These are phyloP conservation scores for Ceratopteris richardii DNA, from an alignment of 75 land plant genomes.

Conservation along the genomic window DNA sequence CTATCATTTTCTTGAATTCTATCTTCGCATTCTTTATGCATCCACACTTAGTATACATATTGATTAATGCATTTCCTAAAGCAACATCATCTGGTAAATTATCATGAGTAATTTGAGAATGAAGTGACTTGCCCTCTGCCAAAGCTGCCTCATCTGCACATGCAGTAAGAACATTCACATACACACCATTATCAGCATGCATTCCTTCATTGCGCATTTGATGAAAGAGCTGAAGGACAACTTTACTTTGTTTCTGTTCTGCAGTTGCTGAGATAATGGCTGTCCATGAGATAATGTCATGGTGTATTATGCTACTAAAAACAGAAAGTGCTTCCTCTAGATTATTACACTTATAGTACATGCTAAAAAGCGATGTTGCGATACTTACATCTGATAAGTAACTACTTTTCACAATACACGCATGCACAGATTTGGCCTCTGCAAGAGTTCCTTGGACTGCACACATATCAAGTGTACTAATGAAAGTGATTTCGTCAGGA, in stretches of 20 bases:
- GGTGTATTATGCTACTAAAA: constrained; percentile 9
- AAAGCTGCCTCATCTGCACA: constrained; percentile 9
- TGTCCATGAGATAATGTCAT: constrained; percentile 14
- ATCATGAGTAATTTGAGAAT: neutral
- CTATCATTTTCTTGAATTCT: neutral
- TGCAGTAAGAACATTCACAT: constrained; percentile 8
- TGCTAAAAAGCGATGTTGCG: constrained; percentile 24
- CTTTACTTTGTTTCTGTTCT: neutral
- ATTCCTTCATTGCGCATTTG: constrained; percentile 10
- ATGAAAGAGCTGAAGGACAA: constrained; percentile 1
- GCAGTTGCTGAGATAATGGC: constrained; percentile 13
- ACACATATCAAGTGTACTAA: constrained; percentile 21
- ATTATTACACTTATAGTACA: constrained; percentile 23
- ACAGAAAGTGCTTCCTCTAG: constrained; percentile 14
- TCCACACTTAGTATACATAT: constrained; percentile 16
- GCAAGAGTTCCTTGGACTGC: constrained; percentile 10
- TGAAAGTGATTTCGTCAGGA: constrained; percentile 14
- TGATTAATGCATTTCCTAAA: constrained; percentile 2
- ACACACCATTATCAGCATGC: neutral
- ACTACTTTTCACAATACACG: constrained; percentile 10
- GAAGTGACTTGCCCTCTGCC: constrained; percentile 3
- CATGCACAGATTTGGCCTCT: constrained; percentile 9
- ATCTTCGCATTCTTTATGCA: neutral
- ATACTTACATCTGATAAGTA: constrained; percentile 10
- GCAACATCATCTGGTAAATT: neutral